Percentiles rank a stretch among this genome's conserved stretches.
These are phyloP conservation scores for Annulohypoxylon stygium DNA, from an alignment of 495 filamentous ascomycete genomes.

Conservation along the genomic window DNA sequence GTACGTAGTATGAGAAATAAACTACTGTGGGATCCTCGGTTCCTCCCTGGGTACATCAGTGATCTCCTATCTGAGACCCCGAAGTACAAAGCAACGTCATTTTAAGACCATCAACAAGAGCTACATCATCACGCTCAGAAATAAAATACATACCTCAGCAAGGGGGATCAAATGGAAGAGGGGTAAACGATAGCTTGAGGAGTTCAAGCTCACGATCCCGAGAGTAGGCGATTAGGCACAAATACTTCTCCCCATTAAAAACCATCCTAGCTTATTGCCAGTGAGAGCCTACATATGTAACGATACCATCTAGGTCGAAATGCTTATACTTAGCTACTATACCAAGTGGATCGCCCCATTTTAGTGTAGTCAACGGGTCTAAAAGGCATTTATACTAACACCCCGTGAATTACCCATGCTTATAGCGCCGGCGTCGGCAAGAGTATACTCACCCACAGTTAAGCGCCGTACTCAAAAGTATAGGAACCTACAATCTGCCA, in stretches of 20 bases:
- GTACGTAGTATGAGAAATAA: slow-evolving; percentile 35
- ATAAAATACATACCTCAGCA: slow-evolving; percentile 5
- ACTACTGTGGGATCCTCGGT: neutral
- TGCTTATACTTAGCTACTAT: slow-evolving; percentile 18
- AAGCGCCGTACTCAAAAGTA: neutral
- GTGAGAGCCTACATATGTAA: slow-evolving; percentile 4
- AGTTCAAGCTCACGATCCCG: slow-evolving; percentile 15
- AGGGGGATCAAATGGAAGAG: slow-evolving; percentile 13
- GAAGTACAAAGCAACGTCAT: slow-evolving; percentile 27
- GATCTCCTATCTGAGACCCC: slow-evolving; percentile 24
- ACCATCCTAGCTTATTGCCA: slow-evolving; percentile 9
- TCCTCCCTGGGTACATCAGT: slow-evolving; percentile 13
- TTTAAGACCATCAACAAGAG: neutral
- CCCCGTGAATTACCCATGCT: neutral
- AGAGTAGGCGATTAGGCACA: neutral
- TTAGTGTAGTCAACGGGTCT: slow-evolving; percentile 25
- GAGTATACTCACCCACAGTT: neutral
- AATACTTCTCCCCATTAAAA: slow-evolving; percentile 11
- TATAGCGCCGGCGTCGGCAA: neutral
- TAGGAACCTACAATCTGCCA: no score
- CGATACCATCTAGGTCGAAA: slow-evolving; percentile 16
- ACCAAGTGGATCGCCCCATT: slow-evolving; percentile 32
- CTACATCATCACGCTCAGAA: neutral
- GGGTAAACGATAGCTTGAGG: slow-evolving; percentile 11
- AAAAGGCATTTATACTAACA: slow-evolving; percentile 13